A percentile compares a stretch with the other conserved stretches of the same genome.
phyloP scores from a whole-genome alignment of 768 basidiomycete genomes.

The Punctularia strigosozonata region DNA sequence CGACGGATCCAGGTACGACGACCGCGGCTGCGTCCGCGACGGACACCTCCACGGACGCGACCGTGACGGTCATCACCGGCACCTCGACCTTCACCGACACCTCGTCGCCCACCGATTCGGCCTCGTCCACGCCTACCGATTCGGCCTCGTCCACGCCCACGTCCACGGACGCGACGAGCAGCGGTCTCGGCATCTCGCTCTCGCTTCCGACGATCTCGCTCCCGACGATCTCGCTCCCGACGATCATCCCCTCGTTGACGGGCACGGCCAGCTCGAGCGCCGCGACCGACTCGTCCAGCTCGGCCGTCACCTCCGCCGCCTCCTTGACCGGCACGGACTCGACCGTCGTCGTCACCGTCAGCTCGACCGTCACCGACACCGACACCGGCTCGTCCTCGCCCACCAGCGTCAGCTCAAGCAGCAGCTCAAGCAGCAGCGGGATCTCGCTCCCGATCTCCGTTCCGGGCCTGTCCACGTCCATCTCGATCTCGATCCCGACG shows the following conservation, averaged over 20 bases:
- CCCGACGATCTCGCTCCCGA: neutral
- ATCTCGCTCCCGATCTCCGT: slow-evolving; percentile 15
- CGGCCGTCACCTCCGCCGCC: slow-evolving; percentile 3
- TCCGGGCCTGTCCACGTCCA: slow-evolving; percentile 17
- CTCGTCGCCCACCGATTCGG: neutral
- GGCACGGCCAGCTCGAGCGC: neutral
- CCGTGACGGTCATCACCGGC: neutral
- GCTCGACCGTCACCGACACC: slow-evolving; percentile 5
- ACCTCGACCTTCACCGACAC: neutral
- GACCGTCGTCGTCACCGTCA: slow-evolving; percentile 1
- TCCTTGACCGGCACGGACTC: slow-evolving; percentile 5
- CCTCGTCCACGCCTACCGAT: neutral
- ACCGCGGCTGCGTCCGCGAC: neutral
- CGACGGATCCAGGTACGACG: neutral
- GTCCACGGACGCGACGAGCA: neutral
- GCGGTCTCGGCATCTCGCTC: neutral
- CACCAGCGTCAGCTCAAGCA: neutral
- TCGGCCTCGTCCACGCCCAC: slow-evolving; percentile 3
- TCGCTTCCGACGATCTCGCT: neutral
- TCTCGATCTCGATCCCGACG: slow-evolving; percentile 10
- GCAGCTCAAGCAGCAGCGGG: slow-evolving; percentile 3
- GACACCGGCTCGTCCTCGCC: slow-evolving; percentile 1
- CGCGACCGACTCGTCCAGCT: slow-evolving; percentile 2
- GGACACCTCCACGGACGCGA: neutral
- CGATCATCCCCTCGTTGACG: neutral